Evolutionary conservation across 495 filamentous ascomycete genomes (phyloP).

Genomic region (Entonaema liquescens): DNA sequence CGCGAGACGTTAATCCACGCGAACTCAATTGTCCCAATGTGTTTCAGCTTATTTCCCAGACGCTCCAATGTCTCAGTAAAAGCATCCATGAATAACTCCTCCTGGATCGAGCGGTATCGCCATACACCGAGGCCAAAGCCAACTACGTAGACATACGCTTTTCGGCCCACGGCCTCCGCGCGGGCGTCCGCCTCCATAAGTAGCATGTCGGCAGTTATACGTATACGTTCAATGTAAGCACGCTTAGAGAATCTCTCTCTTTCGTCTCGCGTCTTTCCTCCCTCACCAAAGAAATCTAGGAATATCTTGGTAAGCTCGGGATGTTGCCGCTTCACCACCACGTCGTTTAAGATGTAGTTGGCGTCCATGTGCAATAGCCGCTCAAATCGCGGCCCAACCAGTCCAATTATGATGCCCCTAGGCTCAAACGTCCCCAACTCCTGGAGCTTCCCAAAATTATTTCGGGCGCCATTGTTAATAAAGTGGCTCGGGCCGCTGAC

Average conservation of each 20-base stretch:
- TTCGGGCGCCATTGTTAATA: conserved; percentile 40
- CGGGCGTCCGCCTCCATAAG: conserved; percentile 45
- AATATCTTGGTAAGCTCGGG: conserved; percentile 35
- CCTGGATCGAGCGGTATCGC: conserved; percentile 24
- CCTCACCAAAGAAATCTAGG: conserved; percentile 28
- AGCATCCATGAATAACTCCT: conserved; percentile 38
- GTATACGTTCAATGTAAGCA: conserved; percentile 45
- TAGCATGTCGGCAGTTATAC: conserved; percentile 42
- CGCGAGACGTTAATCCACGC: conserved; percentile 9
- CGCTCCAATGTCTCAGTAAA: conserved; percentile 14
- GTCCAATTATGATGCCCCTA: conserved; percentile 42
- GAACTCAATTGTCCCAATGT: conserved; percentile 36
- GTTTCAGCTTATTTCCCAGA: background rate
- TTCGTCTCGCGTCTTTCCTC: background rate
- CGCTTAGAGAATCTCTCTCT: conserved; percentile 16
- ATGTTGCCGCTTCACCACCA: conserved; percentile 1
- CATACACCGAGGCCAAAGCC: conserved; percentile 52
- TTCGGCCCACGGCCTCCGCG: conserved; percentile 33
- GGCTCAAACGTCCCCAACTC: conserved; percentile 25
- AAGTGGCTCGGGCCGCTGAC: conserved; percentile 44
- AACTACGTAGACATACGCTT: conserved; percentile 50
- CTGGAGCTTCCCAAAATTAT: conserved; percentile 16
- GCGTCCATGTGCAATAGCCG: conserved; percentile 38
- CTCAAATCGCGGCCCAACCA: conserved; percentile 45
- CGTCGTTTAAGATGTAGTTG: conserved; percentile 10